Base-by-base conservation (phyloP, 2,329 filamentous ascomycete genomes). In the Drechslerella dactyloides region DNA sequence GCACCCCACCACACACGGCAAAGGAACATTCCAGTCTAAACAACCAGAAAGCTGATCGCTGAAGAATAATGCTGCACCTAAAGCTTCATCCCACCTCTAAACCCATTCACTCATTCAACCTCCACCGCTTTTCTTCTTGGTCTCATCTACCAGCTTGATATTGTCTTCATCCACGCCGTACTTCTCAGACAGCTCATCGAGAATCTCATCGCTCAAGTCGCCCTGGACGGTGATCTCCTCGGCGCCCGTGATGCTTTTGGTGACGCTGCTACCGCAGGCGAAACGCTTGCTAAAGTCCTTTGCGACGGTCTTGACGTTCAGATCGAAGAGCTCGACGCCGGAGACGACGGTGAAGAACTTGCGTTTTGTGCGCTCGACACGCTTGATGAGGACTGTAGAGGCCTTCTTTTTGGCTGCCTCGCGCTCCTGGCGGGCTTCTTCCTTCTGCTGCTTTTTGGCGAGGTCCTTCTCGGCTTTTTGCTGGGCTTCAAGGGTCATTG, bases 231-330 rank as follows among this genome's bases (percentile, higher is more conserved):
- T 96, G 79, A 99, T 97, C 82, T 97, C 94, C 81, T 99, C 94
- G 27, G 69, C 60, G 21, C 91, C 91, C 62, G 87, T 88, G 0
- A 91, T 85, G 1, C 90, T 86, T 82, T 97, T 96, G 7, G 93
- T 97, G 50, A 99, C 94, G 50, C 89, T 93, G 15, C 88, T 89
- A 0, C 94, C 94, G 8, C 94, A 97, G 30, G 94, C 94, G 78
- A 99, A 97, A 82, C 97, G 97, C 86, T 97, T 99, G 74, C 94
- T 94, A 76, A 97, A 88, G 78, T 97, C 94, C 83, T 97, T 97
- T 68, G 93, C 89, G 6, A 96, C 84, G 83, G 97, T 97, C 81
- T 99, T 99, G 78, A 97, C 85, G 64, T 97, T 93, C 46, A 97
- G 81, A 0, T 91, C 91, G 78, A 97, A 96, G 0, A 89, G 87